Evolutionary conservation across 1,139 yeast species (phyloP).

Genomic region (Protomyces pachydermus): DNA sequence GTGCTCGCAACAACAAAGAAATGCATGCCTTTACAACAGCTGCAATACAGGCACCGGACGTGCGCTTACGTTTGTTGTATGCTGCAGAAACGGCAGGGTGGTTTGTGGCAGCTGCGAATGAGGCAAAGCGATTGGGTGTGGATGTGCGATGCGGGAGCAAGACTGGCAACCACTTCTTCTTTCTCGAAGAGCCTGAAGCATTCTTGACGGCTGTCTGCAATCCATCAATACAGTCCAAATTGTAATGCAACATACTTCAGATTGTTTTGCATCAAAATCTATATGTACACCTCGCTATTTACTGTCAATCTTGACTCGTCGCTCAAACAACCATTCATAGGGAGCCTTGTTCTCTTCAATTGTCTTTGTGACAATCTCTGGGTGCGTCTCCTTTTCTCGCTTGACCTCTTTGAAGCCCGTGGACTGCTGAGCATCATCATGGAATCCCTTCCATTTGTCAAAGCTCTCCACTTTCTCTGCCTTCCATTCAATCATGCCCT

Average conservation of each 20-base stretch:
- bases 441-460: slow-evolving; percentile 38
- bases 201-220: not conserved
- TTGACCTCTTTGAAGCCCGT: slow-evolving; percentile 34
- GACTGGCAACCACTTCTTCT: not conserved
- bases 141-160: not conserved
- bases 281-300: not conserved
- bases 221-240: not conserved
- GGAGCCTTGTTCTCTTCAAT: slow-evolving; percentile 17
- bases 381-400: slow-evolving; percentile 15
- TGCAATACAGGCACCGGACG: not conserved
- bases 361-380: slow-evolving; percentile 16
- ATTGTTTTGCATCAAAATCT: not conserved
- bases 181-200: not conserved
- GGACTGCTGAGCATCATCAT: slow-evolving; percentile 36
- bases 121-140: not conserved
- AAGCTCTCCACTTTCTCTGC: slow-evolving; percentile 33
- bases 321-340: slow-evolving; percentile 5
- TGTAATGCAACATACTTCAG: not conserved
- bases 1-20: not conserved
- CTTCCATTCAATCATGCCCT: slow-evolving; percentile 36
- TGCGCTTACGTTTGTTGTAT: not conserved
- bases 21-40: not conserved
- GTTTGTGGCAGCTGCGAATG: not conserved
- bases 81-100: not conserved
- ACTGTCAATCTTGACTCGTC: not conserved